Base-by-base conservation (phyloP, 1,284 basidiomycete species). In the Ceratobasidium sp. region DNA sequence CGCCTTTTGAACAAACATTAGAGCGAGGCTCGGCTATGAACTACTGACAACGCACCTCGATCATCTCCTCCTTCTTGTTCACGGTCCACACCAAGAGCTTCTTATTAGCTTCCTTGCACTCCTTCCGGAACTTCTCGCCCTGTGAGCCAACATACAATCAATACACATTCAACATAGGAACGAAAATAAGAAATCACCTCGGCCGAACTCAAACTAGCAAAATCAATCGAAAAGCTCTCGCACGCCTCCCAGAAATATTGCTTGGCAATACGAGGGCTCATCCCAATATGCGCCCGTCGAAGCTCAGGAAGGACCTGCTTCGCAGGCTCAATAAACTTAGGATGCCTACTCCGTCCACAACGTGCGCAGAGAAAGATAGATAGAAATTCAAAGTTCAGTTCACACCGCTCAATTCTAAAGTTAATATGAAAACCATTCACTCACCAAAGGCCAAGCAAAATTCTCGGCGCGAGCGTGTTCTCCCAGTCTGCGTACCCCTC, bases 71-170 rank as follows among this genome's bases (percentile, higher is more conserved):
- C 11, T 91, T 89, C 60, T 92, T 88, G 82, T 99, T 99, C 36
- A 99, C 97, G 0, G 97, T 99, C 98, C 98, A 99, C 14, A 97
- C 95, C 89, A 96, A 92, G 59, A 98, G 80, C 79, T 89, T 89
- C 88, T 99, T 99, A 27, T 93, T 93, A 0, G 89, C 91, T 19
- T 81, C 84, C 81, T 90, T 90, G 82, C 94, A 96, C 77, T 97
- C 93, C 60, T 86, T 84, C 71, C 92, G 86, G 84, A 99, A 99
- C 78, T 88, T 89, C 78, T 80, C 81, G 29, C 85, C 87, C 45
- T 47, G 50, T 15, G 24, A 8, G 63, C 36, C 36, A 41, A 41
- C 36, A 4, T 11, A 41, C 11, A 11, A 41, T 41, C 36, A 3
- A 3, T 41, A 36, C 41, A 8, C 33, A 14, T 7, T 24, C 63